A percentile compares a stretch with the other conserved stretches of the same genome.
Evolutionary conservation across 768 basidiomycete genomes (phyloP).

Genomic region (Tremella fuciformis): DNA sequence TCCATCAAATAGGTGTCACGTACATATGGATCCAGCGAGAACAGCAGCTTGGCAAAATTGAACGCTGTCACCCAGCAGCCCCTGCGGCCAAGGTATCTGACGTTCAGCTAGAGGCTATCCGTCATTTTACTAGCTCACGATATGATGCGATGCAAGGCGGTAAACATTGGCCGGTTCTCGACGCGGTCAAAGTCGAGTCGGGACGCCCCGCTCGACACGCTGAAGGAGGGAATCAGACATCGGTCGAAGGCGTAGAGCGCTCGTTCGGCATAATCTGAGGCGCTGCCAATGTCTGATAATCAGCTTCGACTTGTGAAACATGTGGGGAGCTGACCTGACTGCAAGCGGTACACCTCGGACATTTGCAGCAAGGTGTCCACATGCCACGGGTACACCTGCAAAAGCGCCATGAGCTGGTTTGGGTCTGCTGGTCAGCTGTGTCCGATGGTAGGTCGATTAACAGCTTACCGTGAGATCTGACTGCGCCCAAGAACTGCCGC

Average conservation of each 20-base stretch:
- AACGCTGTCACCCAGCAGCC: slow-evolving; percentile 87
- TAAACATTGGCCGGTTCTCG: slow-evolving; percentile 89
- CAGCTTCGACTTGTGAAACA: neutral
- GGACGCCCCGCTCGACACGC: slow-evolving; percentile 72
- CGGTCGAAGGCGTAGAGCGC: slow-evolving; percentile 91
- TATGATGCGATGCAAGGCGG: slow-evolving; percentile 78
- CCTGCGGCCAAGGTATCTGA: slow-evolving; percentile 77
- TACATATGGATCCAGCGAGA: slow-evolving; percentile 69
- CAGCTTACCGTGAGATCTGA: slow-evolving; percentile 72
- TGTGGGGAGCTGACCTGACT: slow-evolving; percentile 64
- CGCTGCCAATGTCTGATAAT: slow-evolving; percentile 68
- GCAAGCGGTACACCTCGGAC: slow-evolving; percentile 76
- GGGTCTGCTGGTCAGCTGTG: slow-evolving; percentile 38
- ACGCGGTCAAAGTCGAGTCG: slow-evolving; percentile 83
- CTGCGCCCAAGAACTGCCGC: slow-evolving; percentile 72
- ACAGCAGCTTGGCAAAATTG: slow-evolving; percentile 82
- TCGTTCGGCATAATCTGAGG: slow-evolving; percentile 85
- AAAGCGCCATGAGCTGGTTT: slow-evolving; percentile 63
- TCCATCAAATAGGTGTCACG: neutral
- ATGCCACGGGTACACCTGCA: slow-evolving; percentile 83
- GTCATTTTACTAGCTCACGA: slow-evolving; percentile 57
- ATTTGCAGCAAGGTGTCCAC: slow-evolving; percentile 85
- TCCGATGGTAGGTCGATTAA: neutral
- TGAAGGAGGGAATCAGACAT: slow-evolving; percentile 80
- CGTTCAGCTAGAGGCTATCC: slow-evolving; percentile 10